These are phyloP conservation scores for Azolla pinnata DNA, from an alignment of 75 land plant species.

Conservation along the genomic window DNA sequence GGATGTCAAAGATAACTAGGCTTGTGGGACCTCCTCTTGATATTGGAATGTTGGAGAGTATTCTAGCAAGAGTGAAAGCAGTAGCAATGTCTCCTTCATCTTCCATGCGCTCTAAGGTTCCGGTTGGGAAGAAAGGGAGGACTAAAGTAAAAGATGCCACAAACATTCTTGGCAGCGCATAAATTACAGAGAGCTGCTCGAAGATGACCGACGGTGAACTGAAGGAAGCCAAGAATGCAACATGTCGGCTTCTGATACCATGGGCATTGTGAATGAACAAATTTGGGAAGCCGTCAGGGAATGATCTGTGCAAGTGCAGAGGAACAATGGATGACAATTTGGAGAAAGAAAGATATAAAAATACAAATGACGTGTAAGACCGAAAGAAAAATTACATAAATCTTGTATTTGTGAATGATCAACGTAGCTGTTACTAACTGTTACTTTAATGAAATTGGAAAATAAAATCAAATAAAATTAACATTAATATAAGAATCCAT, in stretches of 20 bases:
- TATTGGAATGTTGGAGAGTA: slow-evolving; percentile 67
- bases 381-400: no score
- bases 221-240: slow-evolving; percentile 82
- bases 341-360: neutral
- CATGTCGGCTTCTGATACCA: slow-evolving; percentile 66
- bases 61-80: slow-evolving; percentile 78
- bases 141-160: slow-evolving; percentile 72
- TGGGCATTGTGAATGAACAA: slow-evolving; percentile 72
- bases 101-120: slow-evolving; percentile 83
- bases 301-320: slow-evolving; percentile 35
- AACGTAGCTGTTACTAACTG: no score
- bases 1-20: slow-evolving; percentile 74
- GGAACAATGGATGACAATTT: neutral
- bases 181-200: slow-evolving; percentile 79
- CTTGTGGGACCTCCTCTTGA: slow-evolving; percentile 89
- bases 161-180: slow-evolving; percentile 62
- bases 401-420: no score
- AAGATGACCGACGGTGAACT: slow-evolving; percentile 76
- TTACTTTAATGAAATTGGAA: no score
- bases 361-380: neutral
- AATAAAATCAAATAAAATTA: no score
- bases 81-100: slow-evolving; percentile 92
- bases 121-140: slow-evolving; percentile 84
- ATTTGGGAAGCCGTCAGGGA: slow-evolving; percentile 82
- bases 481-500: no score